Evolutionary conservation across 2,329 filamentous ascomycete species (phyloP).

Genomic region (Orbilia quercus): DNA sequence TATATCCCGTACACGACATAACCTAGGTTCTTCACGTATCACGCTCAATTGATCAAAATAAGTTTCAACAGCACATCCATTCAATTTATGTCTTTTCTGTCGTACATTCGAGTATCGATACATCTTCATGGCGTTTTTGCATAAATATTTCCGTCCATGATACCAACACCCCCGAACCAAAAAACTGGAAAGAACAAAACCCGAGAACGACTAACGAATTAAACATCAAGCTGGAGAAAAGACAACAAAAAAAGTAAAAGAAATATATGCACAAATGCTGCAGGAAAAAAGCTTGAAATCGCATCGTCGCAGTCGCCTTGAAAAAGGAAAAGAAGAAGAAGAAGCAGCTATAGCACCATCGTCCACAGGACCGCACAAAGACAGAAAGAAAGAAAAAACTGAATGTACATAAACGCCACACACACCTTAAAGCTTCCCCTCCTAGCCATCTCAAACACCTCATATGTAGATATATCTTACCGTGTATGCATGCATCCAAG

Average conservation of each 20-base stretch:
- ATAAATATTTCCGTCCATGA: constrained; percentile 31
- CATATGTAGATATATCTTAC: constrained; percentile 22
- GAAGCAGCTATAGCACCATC: constrained; percentile 55
- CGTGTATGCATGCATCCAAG: no score
- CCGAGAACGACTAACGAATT: constrained; percentile 33
- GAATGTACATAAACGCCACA: not conserved
- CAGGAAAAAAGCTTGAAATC: constrained; percentile 14
- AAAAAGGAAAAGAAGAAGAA: constrained; percentile 53
- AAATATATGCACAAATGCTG: constrained; percentile 36
- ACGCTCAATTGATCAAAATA: no score
- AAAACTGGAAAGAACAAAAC: constrained; percentile 27
- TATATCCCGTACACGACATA: no score
- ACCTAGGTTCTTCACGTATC: no score
- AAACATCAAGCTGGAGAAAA: constrained; percentile 16
- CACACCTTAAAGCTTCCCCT: not conserved
- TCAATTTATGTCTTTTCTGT: not conserved
- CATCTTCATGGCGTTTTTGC: constrained; percentile 9
- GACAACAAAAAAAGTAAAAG: constrained; percentile 39
- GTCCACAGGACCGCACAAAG: constrained; percentile 11
- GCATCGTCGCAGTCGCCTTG: constrained; percentile 23
- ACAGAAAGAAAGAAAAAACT: constrained; percentile 1
- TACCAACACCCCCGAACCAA: not conserved
- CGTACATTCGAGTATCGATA: not conserved
- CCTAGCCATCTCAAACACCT: not conserved
- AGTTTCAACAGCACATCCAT: not conserved